Conservation (phyloP, 1,284 basidiomycete genomes). For the Malassezia nana region DNA sequence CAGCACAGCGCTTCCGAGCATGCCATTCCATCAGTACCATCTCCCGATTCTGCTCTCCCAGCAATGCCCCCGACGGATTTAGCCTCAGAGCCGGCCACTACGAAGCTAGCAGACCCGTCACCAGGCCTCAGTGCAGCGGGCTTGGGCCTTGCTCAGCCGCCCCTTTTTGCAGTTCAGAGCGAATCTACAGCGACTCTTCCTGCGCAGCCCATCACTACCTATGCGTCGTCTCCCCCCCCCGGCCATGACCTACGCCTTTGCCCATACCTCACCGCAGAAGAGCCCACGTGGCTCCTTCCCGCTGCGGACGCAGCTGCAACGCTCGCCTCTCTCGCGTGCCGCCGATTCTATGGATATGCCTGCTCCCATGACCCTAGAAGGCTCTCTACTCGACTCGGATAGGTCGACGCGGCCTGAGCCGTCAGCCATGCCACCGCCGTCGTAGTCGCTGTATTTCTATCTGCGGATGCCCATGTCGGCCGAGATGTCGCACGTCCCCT, state of each 20-base stretch:
- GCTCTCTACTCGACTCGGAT: neutral
- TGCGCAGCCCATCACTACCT: too few relatives aligned
- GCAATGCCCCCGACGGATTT: too few relatives aligned
- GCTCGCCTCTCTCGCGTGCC: neutral
- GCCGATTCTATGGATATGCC: neutral
- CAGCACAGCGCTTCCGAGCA: too few relatives aligned
- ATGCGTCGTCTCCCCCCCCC: neutral
- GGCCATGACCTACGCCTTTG: slow-evolving; percentile 45
- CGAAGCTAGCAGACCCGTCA: too few relatives aligned
- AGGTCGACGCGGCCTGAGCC: neutral
- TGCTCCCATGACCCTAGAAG: neutral
- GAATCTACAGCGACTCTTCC: too few relatives aligned
- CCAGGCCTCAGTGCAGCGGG: too few relatives aligned
- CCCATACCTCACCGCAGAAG: neutral
- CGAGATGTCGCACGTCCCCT: neutral
- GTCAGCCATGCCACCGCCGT: neutral
- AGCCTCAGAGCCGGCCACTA: too few relatives aligned
- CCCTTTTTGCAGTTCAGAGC: too few relatives aligned
- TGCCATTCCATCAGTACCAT: too few relatives aligned
- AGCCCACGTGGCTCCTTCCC: slow-evolving; percentile 1
- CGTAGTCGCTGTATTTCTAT: neutral
- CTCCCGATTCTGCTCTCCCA: too few relatives aligned
- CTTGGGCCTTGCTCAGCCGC: too few relatives aligned
- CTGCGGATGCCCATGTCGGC: neutral
- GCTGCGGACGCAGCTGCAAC: neutral